phyloP scores from a whole-genome alignment of 164 flowering plant species.

The Malania oleifera region DNA sequence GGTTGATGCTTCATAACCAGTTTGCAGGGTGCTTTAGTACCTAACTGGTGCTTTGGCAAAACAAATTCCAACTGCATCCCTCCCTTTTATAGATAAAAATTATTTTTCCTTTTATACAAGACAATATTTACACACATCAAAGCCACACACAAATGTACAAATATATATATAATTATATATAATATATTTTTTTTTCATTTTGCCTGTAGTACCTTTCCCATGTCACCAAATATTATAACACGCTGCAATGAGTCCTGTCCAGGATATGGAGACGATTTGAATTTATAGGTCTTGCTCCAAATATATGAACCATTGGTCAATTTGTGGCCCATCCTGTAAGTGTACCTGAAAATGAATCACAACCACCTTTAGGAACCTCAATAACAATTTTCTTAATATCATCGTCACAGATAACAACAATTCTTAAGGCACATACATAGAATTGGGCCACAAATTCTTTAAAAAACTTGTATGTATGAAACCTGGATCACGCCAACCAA shows the following conservation, averaged over 20 bases:
- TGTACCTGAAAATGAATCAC: constrained; percentile 41
- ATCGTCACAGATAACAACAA: not conserved
- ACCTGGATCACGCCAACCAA: constrained; percentile 96
- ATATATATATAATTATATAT: no score
- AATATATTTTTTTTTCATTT: not conserved
- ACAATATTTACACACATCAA: no score
- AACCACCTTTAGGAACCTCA: not conserved
- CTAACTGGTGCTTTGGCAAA: no score
- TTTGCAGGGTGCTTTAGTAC: no score
- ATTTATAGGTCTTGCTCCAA: constrained; percentile 66
- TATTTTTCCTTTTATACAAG: no score
- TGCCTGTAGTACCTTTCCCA: constrained; percentile 63
- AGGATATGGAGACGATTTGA: constrained; percentile 72
- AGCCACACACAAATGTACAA: no score
- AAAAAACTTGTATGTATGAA: constrained; percentile 86
- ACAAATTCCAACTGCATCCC: no score
- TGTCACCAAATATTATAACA: constrained; percentile 75
- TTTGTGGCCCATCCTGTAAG: constrained; percentile 71
- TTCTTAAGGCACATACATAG: constrained; percentile 30
- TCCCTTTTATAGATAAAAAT: no score
- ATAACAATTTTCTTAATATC: not conserved
- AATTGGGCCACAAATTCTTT: constrained; percentile 77
- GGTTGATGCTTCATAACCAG: no score
- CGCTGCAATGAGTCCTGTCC: constrained; percentile 83
- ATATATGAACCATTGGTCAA: constrained; percentile 43